Conservation (phyloP, 2,329 filamentous ascomycete genomes). For the Talaromyces marneffei region DNA sequence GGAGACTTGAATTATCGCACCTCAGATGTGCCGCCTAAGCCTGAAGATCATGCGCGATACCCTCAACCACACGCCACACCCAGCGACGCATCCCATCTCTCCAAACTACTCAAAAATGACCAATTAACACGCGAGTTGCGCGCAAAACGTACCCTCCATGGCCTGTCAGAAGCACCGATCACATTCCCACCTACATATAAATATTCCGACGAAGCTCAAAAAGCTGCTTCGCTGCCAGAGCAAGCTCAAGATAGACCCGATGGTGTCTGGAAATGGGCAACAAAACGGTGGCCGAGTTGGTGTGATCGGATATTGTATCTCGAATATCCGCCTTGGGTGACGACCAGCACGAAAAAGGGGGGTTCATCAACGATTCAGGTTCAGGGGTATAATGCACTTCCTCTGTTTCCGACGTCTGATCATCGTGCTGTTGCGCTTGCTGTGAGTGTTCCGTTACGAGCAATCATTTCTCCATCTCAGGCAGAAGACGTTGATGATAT, state of each 20-base stretch:
- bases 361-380: conserved; percentile 43
- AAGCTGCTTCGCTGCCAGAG: conserved; percentile 27
- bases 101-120: conserved; percentile 64
- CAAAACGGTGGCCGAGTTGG: conserved; percentile 84
- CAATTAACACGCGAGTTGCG: conserved; percentile 69
- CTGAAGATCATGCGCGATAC: conserved; percentile 54
- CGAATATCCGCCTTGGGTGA: conserved; percentile 52
- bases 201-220: conserved; percentile 51
- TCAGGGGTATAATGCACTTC: conserved; percentile 65
- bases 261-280: conserved; percentile 65
- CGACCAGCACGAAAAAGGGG: conserved; percentile 10
- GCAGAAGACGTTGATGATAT: conserved; percentile 28
- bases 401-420: conserved; percentile 75
- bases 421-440: conserved; percentile 78
- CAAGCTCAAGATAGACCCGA: conserved; percentile 20
- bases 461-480: conserved; percentile 26
- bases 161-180: conserved; percentile 67
- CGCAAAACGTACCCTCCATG: conserved; percentile 68
- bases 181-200: conserved; percentile 93
- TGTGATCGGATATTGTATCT: conserved; percentile 85
- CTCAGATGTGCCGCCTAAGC: conserved; percentile 57
- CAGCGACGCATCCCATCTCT: conserved; percentile 56
- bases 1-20: conserved; percentile 97
- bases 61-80: conserved; percentile 52
- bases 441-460: conserved; percentile 56